phyloP scores from a whole-genome alignment of 2,329 filamentous ascomycete genomes.

The Neopestalotiopsis clavispora region DNA sequence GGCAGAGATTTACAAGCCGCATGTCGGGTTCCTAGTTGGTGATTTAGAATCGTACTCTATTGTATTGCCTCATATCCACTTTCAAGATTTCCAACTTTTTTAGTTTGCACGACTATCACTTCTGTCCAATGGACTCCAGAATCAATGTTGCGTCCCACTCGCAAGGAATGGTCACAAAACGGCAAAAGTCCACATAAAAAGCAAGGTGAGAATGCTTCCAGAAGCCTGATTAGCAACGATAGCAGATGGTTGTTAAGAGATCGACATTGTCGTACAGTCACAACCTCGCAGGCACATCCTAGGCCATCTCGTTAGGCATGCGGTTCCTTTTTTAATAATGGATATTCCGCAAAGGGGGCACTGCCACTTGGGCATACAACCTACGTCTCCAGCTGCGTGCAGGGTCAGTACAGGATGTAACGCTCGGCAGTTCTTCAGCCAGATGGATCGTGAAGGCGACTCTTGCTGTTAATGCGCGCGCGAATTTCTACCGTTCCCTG shows the following conservation, averaged over 20 bases:
- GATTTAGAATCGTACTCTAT: not conserved
- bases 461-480: too few relatives aligned
- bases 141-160: not conserved
- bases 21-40: not conserved
- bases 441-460: too few relatives aligned
- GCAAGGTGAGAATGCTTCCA: not conserved
- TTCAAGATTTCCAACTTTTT: not conserved
- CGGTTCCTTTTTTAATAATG: not conserved
- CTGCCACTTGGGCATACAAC: not conserved
- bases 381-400: not conserved
- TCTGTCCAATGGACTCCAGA: not conserved
- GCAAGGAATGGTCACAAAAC: not conserved
- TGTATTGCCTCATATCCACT: conserved; percentile 1
- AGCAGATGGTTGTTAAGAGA: not conserved
- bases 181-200: not conserved
- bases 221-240: not conserved
- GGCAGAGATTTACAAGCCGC: not conserved
- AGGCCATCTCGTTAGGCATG: not conserved
- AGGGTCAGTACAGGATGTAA: not conserved
- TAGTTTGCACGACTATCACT: not conserved
- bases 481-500: too few relatives aligned
- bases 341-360: not conserved
- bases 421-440: not conserved
- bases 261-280: not conserved
- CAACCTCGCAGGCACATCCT: not conserved